Evolutionary conservation across 495 filamentous ascomycete genomes (phyloP).

Genomic region (Usnea hakonensis): DNA sequence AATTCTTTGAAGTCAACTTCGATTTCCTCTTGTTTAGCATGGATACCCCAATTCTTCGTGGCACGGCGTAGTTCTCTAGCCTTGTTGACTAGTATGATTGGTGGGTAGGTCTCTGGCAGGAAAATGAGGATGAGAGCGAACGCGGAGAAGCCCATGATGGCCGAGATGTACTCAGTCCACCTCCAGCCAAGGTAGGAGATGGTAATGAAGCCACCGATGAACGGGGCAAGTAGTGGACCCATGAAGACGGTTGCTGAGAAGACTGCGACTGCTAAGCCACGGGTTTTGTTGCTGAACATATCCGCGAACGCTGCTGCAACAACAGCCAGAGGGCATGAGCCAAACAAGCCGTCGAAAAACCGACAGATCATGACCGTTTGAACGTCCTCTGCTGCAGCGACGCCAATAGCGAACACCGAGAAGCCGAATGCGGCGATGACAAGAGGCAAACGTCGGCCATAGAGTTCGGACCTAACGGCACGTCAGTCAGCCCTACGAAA

Average conservation of each 20-base stretch:
- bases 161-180: slow-evolving; percentile 41
- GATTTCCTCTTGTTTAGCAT: slow-evolving; percentile 51
- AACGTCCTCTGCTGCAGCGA: slow-evolving; percentile 47
- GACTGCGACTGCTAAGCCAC: slow-evolving; percentile 43
- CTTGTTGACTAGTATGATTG: slow-evolving; percentile 47
- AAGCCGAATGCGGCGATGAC: slow-evolving; percentile 44
- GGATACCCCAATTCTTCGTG: slow-evolving; percentile 55
- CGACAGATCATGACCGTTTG: slow-evolving; percentile 46
- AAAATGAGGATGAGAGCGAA: slow-evolving; percentile 44
- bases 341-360: slow-evolving; percentile 46
- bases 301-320: slow-evolving; percentile 48
- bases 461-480: slow-evolving; percentile 41
- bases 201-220: slow-evolving; percentile 41
- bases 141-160: slow-evolving; percentile 33
- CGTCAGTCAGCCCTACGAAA: not conserved
- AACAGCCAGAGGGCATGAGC: slow-evolving; percentile 42
- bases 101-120: slow-evolving; percentile 54
- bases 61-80: slow-evolving; percentile 50
- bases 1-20: slow-evolving; percentile 41
- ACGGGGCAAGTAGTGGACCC: slow-evolving; percentile 41
- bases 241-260: slow-evolving; percentile 45
- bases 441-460: slow-evolving; percentile 45
- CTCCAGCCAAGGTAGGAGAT: slow-evolving; percentile 39
- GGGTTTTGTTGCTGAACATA: slow-evolving; percentile 40
- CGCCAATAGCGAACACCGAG: slow-evolving; percentile 47